A percentile compares a stretch with the other conserved stretches of the same genome.
These are phyloP conservation scores for Selaginella moellendorffii DNA, from an alignment of 75 land plant species.

Conservation along the genomic window DNA sequence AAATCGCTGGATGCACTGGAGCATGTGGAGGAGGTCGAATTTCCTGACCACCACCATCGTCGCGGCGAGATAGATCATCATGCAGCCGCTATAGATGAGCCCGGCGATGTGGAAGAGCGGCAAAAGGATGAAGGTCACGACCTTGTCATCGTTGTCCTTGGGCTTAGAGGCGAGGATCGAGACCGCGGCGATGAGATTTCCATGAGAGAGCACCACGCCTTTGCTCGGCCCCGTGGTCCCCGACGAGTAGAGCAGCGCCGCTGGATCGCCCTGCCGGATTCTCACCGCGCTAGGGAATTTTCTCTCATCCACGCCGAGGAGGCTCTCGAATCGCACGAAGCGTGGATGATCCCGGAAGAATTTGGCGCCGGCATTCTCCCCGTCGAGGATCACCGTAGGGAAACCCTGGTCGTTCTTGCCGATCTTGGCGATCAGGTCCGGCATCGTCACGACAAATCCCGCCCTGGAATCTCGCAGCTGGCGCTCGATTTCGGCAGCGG, in stretches of 20 bases:
- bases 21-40: slow-evolving; percentile 35
- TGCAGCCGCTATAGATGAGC: background rate
- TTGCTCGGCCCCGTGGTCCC: background rate
- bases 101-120: slow-evolving; percentile 35
- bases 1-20: slow-evolving; percentile 33
- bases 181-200: slow-evolving; percentile 17
- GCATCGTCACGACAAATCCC: slow-evolving; percentile 38
- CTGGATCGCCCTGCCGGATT: slow-evolving; percentile 17
- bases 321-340: too few relatives aligned
- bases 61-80: background rate
- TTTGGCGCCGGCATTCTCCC: too few relatives aligned
- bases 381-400: slow-evolving; percentile 21
- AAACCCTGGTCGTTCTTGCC: slow-evolving; percentile 12
- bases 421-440: slow-evolving; percentile 31
- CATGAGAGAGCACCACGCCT: background rate
- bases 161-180: slow-evolving; percentile 9
- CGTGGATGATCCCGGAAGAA: too few relatives aligned
- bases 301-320: too few relatives aligned
- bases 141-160: too few relatives aligned
- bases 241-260: background rate
- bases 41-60: slow-evolving; percentile 37
- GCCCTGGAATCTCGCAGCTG: slow-evolving; percentile 27
- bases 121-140: too few relatives aligned
- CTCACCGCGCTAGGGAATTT: too few relatives aligned
- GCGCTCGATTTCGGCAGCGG: slow-evolving; percentile 11